Percentiles rank a stretch among this genome's conserved stretches.
Conservation (phyloP, 371 early-diverging fungal genomes). For the Mortierella sp. region DNA sequence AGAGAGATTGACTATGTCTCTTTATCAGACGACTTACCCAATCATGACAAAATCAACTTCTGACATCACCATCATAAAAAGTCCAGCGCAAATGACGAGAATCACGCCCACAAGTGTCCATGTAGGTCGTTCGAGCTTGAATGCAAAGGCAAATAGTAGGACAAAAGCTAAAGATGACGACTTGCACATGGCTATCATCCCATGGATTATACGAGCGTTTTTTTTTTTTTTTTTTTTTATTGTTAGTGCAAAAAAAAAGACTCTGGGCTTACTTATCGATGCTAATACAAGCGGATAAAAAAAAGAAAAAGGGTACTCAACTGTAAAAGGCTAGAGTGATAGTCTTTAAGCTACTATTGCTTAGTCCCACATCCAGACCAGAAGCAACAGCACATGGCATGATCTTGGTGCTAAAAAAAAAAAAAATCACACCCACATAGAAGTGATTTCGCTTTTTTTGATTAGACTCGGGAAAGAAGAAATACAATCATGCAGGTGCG, state of each 20-base stretch:
- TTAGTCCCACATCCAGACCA: constrained; percentile 90
- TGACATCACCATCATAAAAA: constrained; percentile 86
- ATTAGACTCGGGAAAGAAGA: no score
- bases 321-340: constrained; percentile 92
- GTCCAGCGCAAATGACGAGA: constrained; percentile 79
- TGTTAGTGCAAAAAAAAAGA: constrained; percentile 12
- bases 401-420: constrained; percentile 62
- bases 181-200: constrained; percentile 86
- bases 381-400: constrained; percentile 91
- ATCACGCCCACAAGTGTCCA: constrained; percentile 78
- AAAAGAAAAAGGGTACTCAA: constrained; percentile 36
- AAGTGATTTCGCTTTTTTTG: no score
- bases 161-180: constrained; percentile 90
- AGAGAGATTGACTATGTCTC: no score
- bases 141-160: constrained; percentile 87
- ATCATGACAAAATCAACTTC: constrained; percentile 78
- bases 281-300: no score
- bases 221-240: no score
- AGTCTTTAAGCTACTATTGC: constrained; percentile 83
- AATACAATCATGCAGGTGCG: no score
- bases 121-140: constrained; percentile 82
- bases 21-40: constrained; percentile 57
- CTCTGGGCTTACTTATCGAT: neutral
- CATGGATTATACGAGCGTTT: no score
- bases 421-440: no score